phyloP scores from a whole-genome alignment of 202 grass and related monocot genomes.

The Hordeum pubiflorum region DNA sequence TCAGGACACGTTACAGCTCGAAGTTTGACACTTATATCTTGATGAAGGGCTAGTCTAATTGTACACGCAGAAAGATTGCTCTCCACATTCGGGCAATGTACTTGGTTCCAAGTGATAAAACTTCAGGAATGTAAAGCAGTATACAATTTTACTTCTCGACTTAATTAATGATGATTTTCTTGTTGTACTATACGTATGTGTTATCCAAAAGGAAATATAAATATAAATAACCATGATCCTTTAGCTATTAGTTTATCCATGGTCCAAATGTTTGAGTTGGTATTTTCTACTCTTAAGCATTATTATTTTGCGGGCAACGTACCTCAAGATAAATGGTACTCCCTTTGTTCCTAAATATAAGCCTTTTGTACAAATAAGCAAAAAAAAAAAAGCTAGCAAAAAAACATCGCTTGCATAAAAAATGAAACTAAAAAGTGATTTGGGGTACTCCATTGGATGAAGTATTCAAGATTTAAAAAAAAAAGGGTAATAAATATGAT shows the following conservation, averaged over 20 bases:
- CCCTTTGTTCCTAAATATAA: too few species aligned
- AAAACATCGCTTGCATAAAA: too few species aligned
- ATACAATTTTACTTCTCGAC: too few species aligned
- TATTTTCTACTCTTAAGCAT: not conserved
- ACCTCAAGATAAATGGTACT: not conserved
- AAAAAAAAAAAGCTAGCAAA: too few species aligned
- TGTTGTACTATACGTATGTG: not conserved
- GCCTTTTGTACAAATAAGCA: too few species aligned
- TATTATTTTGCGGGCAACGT: not conserved
- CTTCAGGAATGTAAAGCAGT: too few species aligned
- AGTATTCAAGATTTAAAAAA: not conserved
- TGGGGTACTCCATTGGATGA: too few species aligned
- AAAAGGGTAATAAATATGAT: not conserved
- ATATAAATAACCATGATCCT: not conserved
- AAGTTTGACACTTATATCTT: too few species aligned
- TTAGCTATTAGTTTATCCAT: not conserved
- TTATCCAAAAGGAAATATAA: not conserved
- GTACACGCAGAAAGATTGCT: not conserved
- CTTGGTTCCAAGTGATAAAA: not conserved
- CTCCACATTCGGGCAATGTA: not conserved
- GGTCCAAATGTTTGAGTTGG: not conserved
- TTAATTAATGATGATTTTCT: not conserved
- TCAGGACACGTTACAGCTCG: too few species aligned
- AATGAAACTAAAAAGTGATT: not conserved
- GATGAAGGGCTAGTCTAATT: too few species aligned